Percentiles rank a stretch among this genome's conserved stretches.
Conservation (phyloP, 371 early-diverging fungal genomes). For the Mucor racemosus region DNA sequence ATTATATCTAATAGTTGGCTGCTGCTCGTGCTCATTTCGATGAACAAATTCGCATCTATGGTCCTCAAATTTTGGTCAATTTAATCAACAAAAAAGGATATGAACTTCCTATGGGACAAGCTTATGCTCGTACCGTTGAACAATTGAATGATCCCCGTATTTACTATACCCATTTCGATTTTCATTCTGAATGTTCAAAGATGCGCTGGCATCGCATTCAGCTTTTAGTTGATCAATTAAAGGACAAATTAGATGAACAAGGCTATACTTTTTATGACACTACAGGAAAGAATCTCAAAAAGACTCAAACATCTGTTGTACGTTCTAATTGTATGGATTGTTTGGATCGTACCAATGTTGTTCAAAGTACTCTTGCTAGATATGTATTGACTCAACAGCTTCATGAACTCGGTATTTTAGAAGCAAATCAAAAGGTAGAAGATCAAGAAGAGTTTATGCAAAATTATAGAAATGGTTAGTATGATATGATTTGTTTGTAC, state of each 20-base stretch:
- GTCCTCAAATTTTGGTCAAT: slow-evolving; percentile 84
- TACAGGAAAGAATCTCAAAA: not conserved
- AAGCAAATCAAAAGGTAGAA: slow-evolving; percentile 63
- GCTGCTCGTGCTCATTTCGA: slow-evolving; percentile 78
- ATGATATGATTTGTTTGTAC: not conserved
- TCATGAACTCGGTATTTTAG: slow-evolving; percentile 66
- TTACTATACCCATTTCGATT: slow-evolving; percentile 93
- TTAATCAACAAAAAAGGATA: slow-evolving; percentile 91
- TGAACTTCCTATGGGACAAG: slow-evolving; percentile 83
- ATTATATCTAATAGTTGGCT: slow-evolving; percentile 15
- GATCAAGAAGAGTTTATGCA: slow-evolving; percentile 45
- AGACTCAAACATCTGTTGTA: slow-evolving; percentile 80
- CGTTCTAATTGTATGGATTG: slow-evolving; percentile 99
- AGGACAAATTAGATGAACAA: slow-evolving; percentile 68
- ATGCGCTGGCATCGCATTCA: slow-evolving; percentile 89
- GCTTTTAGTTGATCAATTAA: slow-evolving; percentile 72
- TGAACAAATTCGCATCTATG: slow-evolving; percentile 73
- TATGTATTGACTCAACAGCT: slow-evolving; percentile 69
- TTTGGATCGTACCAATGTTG: slow-evolving; percentile 98
- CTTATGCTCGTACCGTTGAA: slow-evolving; percentile 71
- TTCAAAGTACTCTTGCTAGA: slow-evolving; percentile 88
- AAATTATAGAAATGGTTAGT: slow-evolving; percentile 41
- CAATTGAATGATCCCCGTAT: slow-evolving; percentile 65
- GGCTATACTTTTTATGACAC: slow-evolving; percentile 41
- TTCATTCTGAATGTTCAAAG: slow-evolving; percentile 93